Conservation (phyloP, 148 eudicot species). For the Agrostemma githago region DNA sequence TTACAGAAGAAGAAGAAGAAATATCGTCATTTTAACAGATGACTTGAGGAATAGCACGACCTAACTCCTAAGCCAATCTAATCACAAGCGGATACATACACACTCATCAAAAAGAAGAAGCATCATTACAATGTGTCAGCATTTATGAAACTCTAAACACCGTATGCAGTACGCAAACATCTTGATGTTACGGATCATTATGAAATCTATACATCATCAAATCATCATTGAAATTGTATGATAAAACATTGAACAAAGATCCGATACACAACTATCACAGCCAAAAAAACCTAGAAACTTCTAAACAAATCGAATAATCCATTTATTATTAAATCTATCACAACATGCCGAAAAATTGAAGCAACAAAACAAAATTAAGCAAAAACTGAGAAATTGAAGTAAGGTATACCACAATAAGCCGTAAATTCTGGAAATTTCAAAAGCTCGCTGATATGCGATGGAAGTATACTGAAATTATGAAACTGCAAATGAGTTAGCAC, state of each 20-base stretch:
- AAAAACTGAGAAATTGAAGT: too few relatives aligned
- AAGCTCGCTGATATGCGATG: too few relatives aligned
- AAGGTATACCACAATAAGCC: too few relatives aligned
- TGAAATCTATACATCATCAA: not conserved
- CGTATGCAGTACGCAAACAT: not conserved
- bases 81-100: slow-evolving; percentile 1
- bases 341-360: not conserved
- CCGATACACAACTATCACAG: not conserved
- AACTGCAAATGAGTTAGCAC: too few relatives aligned
- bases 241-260: not conserved
- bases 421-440: too few relatives aligned
- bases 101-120: not conserved
- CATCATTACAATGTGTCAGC: not conserved
- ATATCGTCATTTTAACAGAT: not conserved
- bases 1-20: not conserved
- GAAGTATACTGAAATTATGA: too few relatives aligned
- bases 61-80: not conserved
- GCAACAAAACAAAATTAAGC: too few relatives aligned
- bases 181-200: not conserved
- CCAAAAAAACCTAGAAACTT: not conserved
- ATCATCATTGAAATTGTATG: not conserved
- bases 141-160: not conserved
- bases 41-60: not conserved
- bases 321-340: not conserved
- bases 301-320: not conserved